phyloP scores from a whole-genome alignment of 495 filamentous ascomycete species.

The Penicillium cataractarum region DNA sequence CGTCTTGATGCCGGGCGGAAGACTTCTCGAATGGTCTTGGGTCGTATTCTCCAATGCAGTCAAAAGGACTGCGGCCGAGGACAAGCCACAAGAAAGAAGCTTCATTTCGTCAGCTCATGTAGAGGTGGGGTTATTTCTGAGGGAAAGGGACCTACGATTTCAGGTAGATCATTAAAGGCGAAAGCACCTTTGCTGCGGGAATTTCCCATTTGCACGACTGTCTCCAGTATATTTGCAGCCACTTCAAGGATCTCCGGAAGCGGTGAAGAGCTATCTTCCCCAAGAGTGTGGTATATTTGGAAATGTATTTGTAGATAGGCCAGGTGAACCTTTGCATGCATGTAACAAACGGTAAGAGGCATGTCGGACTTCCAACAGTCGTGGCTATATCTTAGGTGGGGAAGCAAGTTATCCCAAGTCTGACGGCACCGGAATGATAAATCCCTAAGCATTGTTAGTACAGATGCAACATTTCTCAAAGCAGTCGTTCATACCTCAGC shows the following conservation, averaged over 20 bases:
- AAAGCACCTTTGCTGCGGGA: constrained; percentile 11
- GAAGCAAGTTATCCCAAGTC: constrained; percentile 20
- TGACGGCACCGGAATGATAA: constrained; percentile 19
- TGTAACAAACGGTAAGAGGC: constrained; percentile 13
- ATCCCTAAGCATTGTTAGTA: constrained; percentile 11
- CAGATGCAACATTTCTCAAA: not conserved
- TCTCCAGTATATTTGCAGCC: constrained; percentile 24
- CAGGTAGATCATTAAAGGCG: constrained; percentile 17
- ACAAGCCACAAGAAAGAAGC: constrained; percentile 22
- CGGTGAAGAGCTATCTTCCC: constrained; percentile 7
- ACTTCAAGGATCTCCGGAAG: constrained; percentile 21
- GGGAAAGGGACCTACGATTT: constrained; percentile 18
- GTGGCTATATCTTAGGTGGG: constrained; percentile 18
- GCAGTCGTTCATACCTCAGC: constrained; percentile 17
- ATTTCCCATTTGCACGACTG: constrained; percentile 23
- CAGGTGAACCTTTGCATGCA: constrained; percentile 25
- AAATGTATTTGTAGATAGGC: constrained; percentile 28
- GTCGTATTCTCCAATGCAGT: constrained; percentile 17
- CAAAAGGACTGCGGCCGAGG: constrained; percentile 17
- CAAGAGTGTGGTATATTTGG: constrained; percentile 23
- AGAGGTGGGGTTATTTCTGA: constrained; percentile 6
- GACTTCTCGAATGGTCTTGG: constrained; percentile 7
- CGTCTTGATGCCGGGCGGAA: constrained; percentile 20
- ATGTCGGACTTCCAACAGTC: constrained; percentile 24
- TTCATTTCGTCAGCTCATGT: constrained; percentile 5